Base-by-base conservation (phyloP, 306 rosid genomes). In the Potentilla sterilis region DNA sequence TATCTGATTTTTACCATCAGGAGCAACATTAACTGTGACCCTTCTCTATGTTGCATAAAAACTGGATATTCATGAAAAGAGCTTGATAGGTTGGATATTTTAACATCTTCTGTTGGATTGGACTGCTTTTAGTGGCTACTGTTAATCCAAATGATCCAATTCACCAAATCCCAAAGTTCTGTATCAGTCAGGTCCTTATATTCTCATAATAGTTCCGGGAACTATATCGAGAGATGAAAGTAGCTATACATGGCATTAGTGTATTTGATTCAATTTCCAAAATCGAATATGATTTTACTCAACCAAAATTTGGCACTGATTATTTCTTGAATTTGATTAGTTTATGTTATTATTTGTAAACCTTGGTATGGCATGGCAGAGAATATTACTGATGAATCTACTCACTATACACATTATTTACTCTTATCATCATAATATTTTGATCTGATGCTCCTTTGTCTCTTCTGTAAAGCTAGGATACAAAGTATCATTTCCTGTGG, bases 401-500 rank as follows among this genome's bases (percentile, higher is more conserved):
- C 47, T 44, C 48, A 6, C 13, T 4, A 43, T 65, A 48, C 55
- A 49, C 13, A 47, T 64, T 41, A 37, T 3, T 79, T 76, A 77
- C 73, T 70, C 55, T 76, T 22, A 19, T 61, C 41, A 64, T 43
- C 70, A 70, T 61, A 70, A 55, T 72, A 65, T 75, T 80, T 41
- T 66, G 79, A 48, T 84, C 84, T 87, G 83, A 88, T 88, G 88
- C 86, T 52, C 51, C 44, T 86, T 67, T 85, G 73, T 85, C 73
- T 80, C 52, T 89, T 86, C 79, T 86, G 89, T 87, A 83, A 92
- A 92, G 92, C 91, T 85, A 90, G 99, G 99, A 92, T 80, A 84
- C 72, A 15, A 95, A 92, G 90, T 95, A 90, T 90, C 96, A 89
- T 72, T 95, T 89, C 86, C 83, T 95, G 68, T 95, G 97, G 97